Evolutionary conservation across 208 protist species (phyloP).

Genomic region (Wallacemonas sp.): DNA sequence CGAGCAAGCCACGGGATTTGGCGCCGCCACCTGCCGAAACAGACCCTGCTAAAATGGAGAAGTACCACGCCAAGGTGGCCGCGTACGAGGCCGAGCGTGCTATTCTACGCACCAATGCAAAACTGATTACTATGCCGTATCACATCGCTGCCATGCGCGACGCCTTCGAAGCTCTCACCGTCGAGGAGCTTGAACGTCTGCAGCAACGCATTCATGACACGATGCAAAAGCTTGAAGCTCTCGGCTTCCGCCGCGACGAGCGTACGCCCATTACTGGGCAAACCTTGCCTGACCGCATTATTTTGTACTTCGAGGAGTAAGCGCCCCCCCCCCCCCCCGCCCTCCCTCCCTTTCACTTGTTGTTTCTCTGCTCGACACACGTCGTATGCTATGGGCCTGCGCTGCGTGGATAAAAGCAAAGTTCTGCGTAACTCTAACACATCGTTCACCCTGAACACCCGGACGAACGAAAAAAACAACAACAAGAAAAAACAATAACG

Average conservation of each 20-base stretch:
- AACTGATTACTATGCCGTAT: constrained; percentile 74
- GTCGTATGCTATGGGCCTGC: no score
- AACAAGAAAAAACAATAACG: no score
- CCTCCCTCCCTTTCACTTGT: constrained; percentile 6
- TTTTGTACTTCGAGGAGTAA: constrained; percentile 60
- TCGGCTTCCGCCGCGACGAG: constrained; percentile 65
- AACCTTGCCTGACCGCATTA: constrained; percentile 80
- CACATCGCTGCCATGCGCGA: constrained; percentile 39
- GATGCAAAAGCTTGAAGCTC: constrained; percentile 42
- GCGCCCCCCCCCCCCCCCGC: not conserved
- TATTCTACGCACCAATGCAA: constrained; percentile 71
- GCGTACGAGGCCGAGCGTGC: constrained; percentile 53
- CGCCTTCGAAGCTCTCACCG: constrained; percentile 53
- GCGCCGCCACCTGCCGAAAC: constrained; percentile 32
- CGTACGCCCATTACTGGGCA: constrained; percentile 70
- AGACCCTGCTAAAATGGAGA: constrained; percentile 15
- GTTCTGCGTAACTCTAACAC: no score
- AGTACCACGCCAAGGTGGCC: constrained; percentile 26
- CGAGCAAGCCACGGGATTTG: constrained; percentile 17
- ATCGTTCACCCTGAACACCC: no score
- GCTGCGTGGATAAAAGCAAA: no score
- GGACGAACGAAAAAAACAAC: no score
- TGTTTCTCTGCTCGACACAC: not conserved
- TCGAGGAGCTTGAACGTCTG: constrained; percentile 24
- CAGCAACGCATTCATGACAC: constrained; percentile 47